A percentile compares a stretch with the other conserved stretches of the same genome.
Evolutionary conservation across 352 stramenopile species (phyloP).

Genomic region (Pythium graminicola): DNA sequence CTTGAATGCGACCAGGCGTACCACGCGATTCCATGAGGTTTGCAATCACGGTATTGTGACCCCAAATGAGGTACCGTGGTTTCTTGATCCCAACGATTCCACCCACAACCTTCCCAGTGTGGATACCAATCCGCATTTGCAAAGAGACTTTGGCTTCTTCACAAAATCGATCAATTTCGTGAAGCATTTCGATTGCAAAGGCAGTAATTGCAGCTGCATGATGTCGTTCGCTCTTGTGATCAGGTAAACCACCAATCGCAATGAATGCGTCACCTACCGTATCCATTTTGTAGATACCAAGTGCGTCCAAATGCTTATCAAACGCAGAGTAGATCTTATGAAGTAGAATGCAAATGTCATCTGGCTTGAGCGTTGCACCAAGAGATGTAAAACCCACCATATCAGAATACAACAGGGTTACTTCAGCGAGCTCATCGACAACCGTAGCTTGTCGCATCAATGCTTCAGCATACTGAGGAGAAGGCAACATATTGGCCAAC

Average conservation of each 20-base stretch:
- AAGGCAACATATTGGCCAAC: conserved; percentile 82
- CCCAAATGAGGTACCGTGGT: conserved; percentile 82
- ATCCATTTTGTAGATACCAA: conserved; percentile 86
- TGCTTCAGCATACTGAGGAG: conserved; percentile 58
- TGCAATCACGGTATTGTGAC: conserved; percentile 66
- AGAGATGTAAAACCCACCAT: conserved; percentile 82
- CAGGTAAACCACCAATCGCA: conserved; percentile 63
- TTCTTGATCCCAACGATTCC: conserved; percentile 82
- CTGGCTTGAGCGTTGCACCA: conserved; percentile 47
- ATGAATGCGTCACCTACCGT: conserved; percentile 84
- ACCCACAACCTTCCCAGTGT: conserved; percentile 76
- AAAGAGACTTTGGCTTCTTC: conserved; percentile 51
- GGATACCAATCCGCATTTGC: conserved; percentile 83
- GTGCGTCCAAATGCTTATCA: conserved; percentile 68
- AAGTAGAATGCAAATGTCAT: conserved; percentile 68
- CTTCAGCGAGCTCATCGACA: conserved; percentile 73
- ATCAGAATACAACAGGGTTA: conserved; percentile 82
- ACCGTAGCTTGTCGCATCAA: conserved; percentile 68
- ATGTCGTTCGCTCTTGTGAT: conserved; percentile 63
- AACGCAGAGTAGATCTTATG: conserved; percentile 81
- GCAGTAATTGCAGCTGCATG: conserved; percentile 67
- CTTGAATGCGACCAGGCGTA: conserved; percentile 45
- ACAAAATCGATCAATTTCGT: conserved; percentile 76
- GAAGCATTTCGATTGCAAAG: conserved; percentile 83
- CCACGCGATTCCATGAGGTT: conserved; percentile 76